Base-by-base conservation (phyloP, 352 stramenopile species). In the Thraustotheca clavata region DNA sequence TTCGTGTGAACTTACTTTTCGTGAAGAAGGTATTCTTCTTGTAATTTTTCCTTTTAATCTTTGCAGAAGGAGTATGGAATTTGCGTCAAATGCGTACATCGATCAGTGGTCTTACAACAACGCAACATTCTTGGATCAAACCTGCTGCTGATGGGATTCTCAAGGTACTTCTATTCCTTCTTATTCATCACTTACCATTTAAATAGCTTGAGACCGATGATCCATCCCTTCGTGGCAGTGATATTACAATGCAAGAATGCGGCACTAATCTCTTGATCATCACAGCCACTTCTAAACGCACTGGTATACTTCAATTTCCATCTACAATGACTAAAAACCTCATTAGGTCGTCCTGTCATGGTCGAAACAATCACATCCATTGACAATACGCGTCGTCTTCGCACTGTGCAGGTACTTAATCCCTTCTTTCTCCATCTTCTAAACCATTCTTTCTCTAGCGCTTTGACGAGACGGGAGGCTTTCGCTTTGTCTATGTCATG, bases 401-500 rank as follows among this genome's bases (percentile, higher is more conserved):
- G 86, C 67, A 93, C 83, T 22, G 82, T 94, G 67, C 79, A 90
- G 72, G 73, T 79, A 57, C 29, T 54, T 54, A 11, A 33, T 41
- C 12, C 27, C 24, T 38, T 24, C 7, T 22, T 1, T 65, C 6
- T 5, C 14, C 31, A 20, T 24, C 6, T 46, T 16, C 1, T 12
- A 32, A 35, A 52, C 32, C 27, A 22, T 14, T 3, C 14, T 59
- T n/a, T n/a, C n/a, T 3, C 62, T 36, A 88, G 77, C 82, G 83
- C 65, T 94, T 94, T 34, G 84, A 92, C 49, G 86, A 94, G 52
- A 90, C 79, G 8, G 83, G 86, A 6, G 81, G 76, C 8, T 93
- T 93, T 77, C 83, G 84, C 27, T 90, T 79, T 18, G 83, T 92
- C n/a, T 91, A 91, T 70, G 81, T 94, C 34, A 88, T 94, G 77